Evolutionary conservation across 176 grass and related monocot species (phyloP).

Genomic region (Ampelocalamus luodianensis): DNA sequence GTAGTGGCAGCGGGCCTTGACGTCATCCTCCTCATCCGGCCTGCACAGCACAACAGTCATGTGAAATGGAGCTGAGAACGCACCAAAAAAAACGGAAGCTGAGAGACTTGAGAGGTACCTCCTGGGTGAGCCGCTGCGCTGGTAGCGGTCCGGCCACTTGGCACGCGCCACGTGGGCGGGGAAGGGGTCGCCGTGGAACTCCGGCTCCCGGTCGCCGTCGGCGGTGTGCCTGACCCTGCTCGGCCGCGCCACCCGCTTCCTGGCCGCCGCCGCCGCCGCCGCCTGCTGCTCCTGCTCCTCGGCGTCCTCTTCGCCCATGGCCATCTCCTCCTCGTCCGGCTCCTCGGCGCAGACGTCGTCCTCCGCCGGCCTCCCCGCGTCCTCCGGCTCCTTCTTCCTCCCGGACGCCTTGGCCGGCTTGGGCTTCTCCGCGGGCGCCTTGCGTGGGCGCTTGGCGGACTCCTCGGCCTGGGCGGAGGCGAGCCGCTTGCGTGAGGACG

Average conservation of each 20-base stretch:
- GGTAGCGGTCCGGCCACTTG: slow-evolving; percentile 65
- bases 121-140: neutral
- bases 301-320: too few species aligned
- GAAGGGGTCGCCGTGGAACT: slow-evolving; percentile 50
- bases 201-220: neutral
- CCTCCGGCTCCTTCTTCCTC: too few species aligned
- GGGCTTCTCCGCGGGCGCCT: too few species aligned
- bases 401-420: too few species aligned
- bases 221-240: slow-evolving; percentile 12
- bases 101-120: neutral
- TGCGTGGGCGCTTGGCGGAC: too few species aligned
- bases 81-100: too few species aligned
- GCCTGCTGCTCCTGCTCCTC: neutral
- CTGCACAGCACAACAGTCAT: slow-evolving; percentile 8
- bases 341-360: too few species aligned
- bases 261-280: too few species aligned
- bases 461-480: neutral
- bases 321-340: too few species aligned
- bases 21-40: slow-evolving; percentile 36
- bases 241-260: slow-evolving; percentile 42
- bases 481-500: neutral
- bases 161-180: slow-evolving; percentile 41
- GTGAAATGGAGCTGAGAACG: too few species aligned
- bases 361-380: too few species aligned
- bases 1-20: slow-evolving; percentile 56